Evolutionary conservation across 805 yeast genomes (phyloP), one percentile per base, ranked within the genome.

Genomic region (Candida verbasci): DNA sequence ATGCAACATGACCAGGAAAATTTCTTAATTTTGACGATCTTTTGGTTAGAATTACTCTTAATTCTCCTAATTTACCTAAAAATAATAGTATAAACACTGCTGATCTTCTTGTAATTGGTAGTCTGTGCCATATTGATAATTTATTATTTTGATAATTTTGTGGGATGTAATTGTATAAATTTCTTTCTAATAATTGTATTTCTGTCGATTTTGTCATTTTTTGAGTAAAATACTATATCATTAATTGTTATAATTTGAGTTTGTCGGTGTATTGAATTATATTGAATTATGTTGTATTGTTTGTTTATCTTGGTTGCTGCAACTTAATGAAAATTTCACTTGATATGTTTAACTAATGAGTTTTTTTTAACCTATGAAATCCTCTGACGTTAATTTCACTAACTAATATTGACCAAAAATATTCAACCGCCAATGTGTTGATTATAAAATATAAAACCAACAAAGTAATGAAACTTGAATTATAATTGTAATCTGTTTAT

Each of bases 1-100:
- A 66, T 1, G 96, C 86, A 5, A 85, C 84, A 55, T 89, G 96
- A 4, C 97, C 96, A 0, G 93, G 83, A 60, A 88, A 89, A 36
- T 76, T 76, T 33, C 78, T 67, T 48, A 91, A 65, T 24, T 71
- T 66, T 32, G 82, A 68, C 3, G 94, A 79, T 43, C 97, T 60
- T 47, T 83, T 80, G 1, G 97, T 89, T 34, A 89, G 59, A 3
- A 89, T 66, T 22, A 86, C 94, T 29, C 91, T 60, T 14, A 88
- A 58, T 46, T 87, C 94, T 2, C 91, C 91, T 29, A 65, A 57
- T n/a, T 63, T 63, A 4, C 94, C 94, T 7, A 79, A 53, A 47
- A 85, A 88, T 17, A 89, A 70, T 12, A 88, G 65, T 0, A 87
- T 70, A 49, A 88, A 68, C 14, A 89, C 96, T 0, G 91, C 79